Percentiles rank a stretch among this genome's conserved stretches.
phyloP scores from a whole-genome alignment of 345 rosid species.

The Rhodamnia rubescens region DNA sequence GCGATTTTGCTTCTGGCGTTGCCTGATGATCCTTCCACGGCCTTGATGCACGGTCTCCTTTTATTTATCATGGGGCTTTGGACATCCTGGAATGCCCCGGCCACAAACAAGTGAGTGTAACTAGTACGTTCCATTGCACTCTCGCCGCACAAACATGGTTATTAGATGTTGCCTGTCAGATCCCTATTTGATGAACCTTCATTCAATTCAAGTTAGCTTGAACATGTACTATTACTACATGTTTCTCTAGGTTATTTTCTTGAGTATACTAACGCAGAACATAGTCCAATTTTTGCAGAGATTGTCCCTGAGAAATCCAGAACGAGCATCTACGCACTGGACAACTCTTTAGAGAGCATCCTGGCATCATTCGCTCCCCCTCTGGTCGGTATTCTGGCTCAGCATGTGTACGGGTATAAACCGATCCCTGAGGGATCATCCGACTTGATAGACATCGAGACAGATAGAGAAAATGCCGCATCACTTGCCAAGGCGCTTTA shows the following conservation, averaged over 20 bases:
- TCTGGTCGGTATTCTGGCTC: conserved; percentile 63
- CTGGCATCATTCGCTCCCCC: conserved; percentile 84
- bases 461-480: conserved; percentile 65
- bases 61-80: conserved; percentile 50
- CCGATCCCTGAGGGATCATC: conserved; percentile 41
- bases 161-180: background rate
- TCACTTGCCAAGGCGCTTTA: conserved; percentile 77
- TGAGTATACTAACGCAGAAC: background rate
- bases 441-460: conserved; percentile 26
- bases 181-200: background rate
- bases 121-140: too few species aligned
- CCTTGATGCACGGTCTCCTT: conserved; percentile 39
- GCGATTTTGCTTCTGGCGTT: conserved; percentile 63
- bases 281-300: conserved; percentile 86
- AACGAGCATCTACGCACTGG: conserved; percentile 72
- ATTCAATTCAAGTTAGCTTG: background rate
- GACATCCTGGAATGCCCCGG: conserved; percentile 79
- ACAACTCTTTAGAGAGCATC: conserved; percentile 62
- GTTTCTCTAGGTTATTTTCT: background rate
- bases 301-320: conserved; percentile 74
- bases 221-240: background rate
- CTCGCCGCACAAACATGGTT: background rate
- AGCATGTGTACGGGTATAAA: conserved; percentile 66
- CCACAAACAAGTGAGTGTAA: conserved; percentile 70
- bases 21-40: conserved; percentile 70